Base-by-base conservation (phyloP, 331 rosid genomes). In the Pyracantha coccinea region DNA sequence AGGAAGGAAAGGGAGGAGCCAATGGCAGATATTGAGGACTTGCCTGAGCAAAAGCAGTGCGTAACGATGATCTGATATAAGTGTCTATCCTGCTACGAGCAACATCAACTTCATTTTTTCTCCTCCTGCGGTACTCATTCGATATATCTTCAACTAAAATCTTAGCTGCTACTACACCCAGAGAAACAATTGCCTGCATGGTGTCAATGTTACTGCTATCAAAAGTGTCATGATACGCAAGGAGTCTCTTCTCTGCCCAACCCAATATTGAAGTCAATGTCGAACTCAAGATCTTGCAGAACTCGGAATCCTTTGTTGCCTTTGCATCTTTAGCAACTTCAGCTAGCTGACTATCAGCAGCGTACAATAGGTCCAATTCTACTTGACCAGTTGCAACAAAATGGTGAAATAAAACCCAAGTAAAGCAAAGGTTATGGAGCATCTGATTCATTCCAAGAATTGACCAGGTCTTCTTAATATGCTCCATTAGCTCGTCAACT, bases 391-490 rank as follows among this genome's bases (percentile, higher is more conserved):
- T 92, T 76, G 84, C 89, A 68, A 95, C 93, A 79, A 87, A 95
- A 53, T 88, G 85, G 77, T 89, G 91, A 87, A 95, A 95, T 73
- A 95, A 86, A 84, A 90, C 89, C 99, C 99, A 95, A 0, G 97
- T 85, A 80, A 95, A 95, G 79, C 97, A 90, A 72, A 90, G 85
- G 77, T 89, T 92, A 76, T 95, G 99, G 69, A 92, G 81, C 83
- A 79, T 80, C 73, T 90, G 97, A 68, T 89, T 89, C 71, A 95
- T 77, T 78, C 99, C 93, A 60, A 95, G 97, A 76, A 92, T 85
- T 74, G 79, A 76, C 99, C 99, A 95, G 66, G 99, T 95, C 92
- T 95, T 95, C 89, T 95, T 95, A 62, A 89, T 85, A 79, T 92
- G 93, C 69, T 95, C 97, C 85, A 95, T 84, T 45, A 95, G 97